Base-by-base conservation (phyloP, 257 asterid genomes). In the Agastache rugosa region DNA sequence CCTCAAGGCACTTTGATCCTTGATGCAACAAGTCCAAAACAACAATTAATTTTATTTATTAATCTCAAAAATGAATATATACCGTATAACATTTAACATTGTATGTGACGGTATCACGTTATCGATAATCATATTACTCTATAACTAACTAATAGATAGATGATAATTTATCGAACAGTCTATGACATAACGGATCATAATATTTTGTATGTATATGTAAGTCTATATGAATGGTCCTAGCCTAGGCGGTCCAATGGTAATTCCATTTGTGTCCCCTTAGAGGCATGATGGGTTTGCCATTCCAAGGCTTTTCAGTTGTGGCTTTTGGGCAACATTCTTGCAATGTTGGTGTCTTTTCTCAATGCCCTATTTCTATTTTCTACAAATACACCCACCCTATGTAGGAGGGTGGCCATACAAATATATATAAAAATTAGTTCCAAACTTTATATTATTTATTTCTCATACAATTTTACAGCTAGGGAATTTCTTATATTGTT, bases 231-330 rank as follows among this genome's bases (percentile, higher is more conserved):
- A 81, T 77, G 79, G 79, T 77, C 72, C 56, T 44, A 73, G 27
- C 59, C 56, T 25, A 73, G 47, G 82, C 77, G 85, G 85, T 81
- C 85, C 82, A 67, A 67, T 67, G 77, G 34, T 15, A 81, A 11
- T 77, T 63, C 79, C 73, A 60, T 51, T 77, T 70, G 72, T 77
- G 83, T 79, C 80, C 80, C 85, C 79, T 35, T 75, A 82, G 74
- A 77, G 88, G 75, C 76, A 77, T 82, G 73, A 75, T 78, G 81
- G 64, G 67, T 85, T 87, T 80, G 80, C 72, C 74, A 76, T 84
- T 85, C 85, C 90, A 74, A 89, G 82, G 83, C 80, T 76, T 72
- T 70, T 80, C 64, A 69, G 67, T 78, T 85, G 72, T 77, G 80
- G 78, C 79, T 84, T 75, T 71, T 70, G 80, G 72, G 58, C 75